Evolutionary conservation across 306 rosid species (phyloP), one percentile per base, ranked within the genome.

Genomic region (Begonia loranthoides): DNA sequence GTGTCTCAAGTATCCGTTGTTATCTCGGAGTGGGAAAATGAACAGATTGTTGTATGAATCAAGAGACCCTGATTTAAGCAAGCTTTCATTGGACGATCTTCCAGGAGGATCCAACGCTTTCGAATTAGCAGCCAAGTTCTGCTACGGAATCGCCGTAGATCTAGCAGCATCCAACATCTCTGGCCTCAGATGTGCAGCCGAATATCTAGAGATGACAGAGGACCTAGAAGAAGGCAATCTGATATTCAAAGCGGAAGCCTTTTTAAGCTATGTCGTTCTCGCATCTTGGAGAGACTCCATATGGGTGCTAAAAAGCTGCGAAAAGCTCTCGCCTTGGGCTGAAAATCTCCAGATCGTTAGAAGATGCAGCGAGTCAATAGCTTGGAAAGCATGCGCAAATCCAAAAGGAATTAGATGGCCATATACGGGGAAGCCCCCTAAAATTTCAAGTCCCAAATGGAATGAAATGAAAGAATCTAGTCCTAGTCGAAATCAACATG

Each of bases 11-110:
- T 87, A 83, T 66, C 94, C 96, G 36, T 65, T 92, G 76, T 79
- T 92, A 53, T 83, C 99, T 47, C 51, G 96, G 66, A 82, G 96
- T 67, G 99, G 96, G 69, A 86, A 79, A 85, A 66, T 92, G 80
- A 86, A 76, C 67, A 78, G 99, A 65, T 48, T 77, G 55, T 57
- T 92, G 55, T 83, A 79, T 12, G 99, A 86, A 66, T 73, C 85
- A 1, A 79, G 73, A 14, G 78, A 74, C 54, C 78, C 76, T 1
- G 88, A 83, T 10, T 55, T 83, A 68, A 80, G 70, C 47, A 86
- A 73, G 80, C 66, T 87, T 56, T 70, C 56, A 45, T 67, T 92
- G 71, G 73, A 82, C 51, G 68, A 78, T 54, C 69, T 82, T 68
- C 97, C 95, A 9, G 94, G 95, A 12, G 87, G 87, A 15, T n/a